A percentile compares a stretch with the other conserved stretches of the same genome.
Evolutionary conservation across 768 basidiomycete genomes (phyloP).

Genomic region (Xerocomus potaroensis): DNA sequence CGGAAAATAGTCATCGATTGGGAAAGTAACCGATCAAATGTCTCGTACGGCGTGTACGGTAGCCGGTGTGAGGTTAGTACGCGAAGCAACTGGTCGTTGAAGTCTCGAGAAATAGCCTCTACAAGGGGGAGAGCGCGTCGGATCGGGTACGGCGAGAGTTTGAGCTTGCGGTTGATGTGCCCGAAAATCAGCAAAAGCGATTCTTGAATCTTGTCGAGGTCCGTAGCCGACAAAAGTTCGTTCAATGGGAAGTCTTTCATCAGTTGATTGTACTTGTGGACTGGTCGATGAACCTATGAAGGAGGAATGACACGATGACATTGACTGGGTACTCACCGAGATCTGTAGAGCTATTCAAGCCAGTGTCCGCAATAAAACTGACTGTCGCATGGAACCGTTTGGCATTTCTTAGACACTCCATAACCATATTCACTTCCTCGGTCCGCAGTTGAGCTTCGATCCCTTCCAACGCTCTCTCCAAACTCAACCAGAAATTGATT

Average conservation of each 20-base stretch:
- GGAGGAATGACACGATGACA: background rate
- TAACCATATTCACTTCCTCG: conserved; percentile 89
- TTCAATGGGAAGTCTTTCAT: conserved; percentile 99
- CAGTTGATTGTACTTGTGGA: conserved; percentile 96
- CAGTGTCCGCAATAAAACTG: conserved; percentile 97
- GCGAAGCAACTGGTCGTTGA: conserved; percentile 90
- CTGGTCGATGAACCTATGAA: conserved; percentile 36
- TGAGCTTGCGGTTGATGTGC: conserved; percentile 94
- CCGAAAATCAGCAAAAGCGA: conserved; percentile 82
- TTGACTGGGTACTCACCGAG: conserved; percentile 47
- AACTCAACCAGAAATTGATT: conserved; percentile 97
- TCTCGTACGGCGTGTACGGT: conserved; percentile 90
- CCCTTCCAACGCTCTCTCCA: conserved; percentile 89
- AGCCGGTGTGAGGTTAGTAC: conserved; percentile 90
- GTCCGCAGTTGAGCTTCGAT: conserved; percentile 90
- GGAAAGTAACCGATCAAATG: conserved; percentile 81
- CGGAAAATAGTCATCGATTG: conserved; percentile 76
- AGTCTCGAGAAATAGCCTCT: conserved; percentile 96
- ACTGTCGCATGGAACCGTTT: conserved; percentile 97
- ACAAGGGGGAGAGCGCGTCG: conserved; percentile 93
- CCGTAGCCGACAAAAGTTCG: conserved; percentile 93
- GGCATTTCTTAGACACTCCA: conserved; percentile 92
- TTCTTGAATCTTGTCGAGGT: conserved; percentile 93
- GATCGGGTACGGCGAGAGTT: conserved; percentile 94
- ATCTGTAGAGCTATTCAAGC: conserved; percentile 90